These are phyloP conservation scores for Fragilariopsis cylindrus DNA, from an alignment of 108 stramenopile genomes.

Conservation along the genomic window DNA sequence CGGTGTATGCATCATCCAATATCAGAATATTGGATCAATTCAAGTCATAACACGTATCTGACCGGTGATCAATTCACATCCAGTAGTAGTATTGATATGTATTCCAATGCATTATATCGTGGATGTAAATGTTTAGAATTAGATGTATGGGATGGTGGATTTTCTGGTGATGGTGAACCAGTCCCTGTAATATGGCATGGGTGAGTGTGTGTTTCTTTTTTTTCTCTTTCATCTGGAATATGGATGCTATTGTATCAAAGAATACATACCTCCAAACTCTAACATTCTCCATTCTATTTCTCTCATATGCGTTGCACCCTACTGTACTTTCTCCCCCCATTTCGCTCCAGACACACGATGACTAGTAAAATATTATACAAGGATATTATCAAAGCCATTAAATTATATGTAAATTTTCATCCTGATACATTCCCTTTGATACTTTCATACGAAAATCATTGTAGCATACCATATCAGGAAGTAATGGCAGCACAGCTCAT, in stretches of 20 bases:
- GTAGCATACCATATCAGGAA: conserved; percentile 84
- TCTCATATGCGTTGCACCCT: no score
- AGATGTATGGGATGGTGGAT: conserved; percentile 93
- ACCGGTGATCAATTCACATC: conserved; percentile 93
- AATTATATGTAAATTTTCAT: conserved; percentile 69
- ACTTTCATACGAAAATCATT: conserved; percentile 96
- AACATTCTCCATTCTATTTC: not conserved
- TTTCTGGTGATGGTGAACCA: conserved; percentile 24
- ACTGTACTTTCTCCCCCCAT: no score
- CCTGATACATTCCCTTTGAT: conserved; percentile 90
- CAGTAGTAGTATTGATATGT: conserved; percentile 83
- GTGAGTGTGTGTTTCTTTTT: conserved; percentile 15
- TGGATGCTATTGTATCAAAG: not conserved
- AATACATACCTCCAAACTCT: not conserved
- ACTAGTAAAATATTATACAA: conserved; percentile 87
- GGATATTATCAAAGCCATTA: conserved; percentile 82
- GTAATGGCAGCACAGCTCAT: conserved; percentile 80
- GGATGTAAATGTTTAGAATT: conserved; percentile 97
- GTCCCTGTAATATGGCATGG: conserved; percentile 92
- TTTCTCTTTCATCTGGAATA: not conserved
- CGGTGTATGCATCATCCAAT: conserved; percentile 76
- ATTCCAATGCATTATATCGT: conserved; percentile 76
- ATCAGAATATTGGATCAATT: conserved; percentile 93
- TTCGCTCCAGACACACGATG: conserved; percentile 74
- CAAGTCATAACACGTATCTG: conserved; percentile 97